phyloP scores from a whole-genome alignment of 2,329 filamentous ascomycete species.

The Mycosphaerella arachidis region DNA sequence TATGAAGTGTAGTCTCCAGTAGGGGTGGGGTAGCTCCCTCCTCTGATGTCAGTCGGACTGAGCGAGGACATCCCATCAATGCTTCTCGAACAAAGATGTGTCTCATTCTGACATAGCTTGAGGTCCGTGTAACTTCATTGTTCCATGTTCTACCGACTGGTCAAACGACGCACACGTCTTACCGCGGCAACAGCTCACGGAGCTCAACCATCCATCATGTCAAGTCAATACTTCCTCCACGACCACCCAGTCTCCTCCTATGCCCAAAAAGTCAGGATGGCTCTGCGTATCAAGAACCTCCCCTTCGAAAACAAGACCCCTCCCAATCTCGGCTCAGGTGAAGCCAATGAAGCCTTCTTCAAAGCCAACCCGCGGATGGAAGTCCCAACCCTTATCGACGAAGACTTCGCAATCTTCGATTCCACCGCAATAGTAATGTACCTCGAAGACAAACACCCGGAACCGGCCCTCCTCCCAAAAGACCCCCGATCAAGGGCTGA shows the following conservation, averaged over 20 bases:
- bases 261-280: conserved; percentile 38
- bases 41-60: not conserved
- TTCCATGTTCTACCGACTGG: too few relatives aligned
- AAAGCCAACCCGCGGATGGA: conserved; percentile 34
- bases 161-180: not conserved
- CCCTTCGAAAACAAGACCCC: conserved; percentile 33
- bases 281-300: conserved; percentile 34
- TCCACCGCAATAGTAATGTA: conserved; percentile 32
- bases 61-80: not conserved
- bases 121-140: too few relatives aligned
- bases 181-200: not conserved
- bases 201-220: not conserved
- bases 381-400: conserved; percentile 32
- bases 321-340: conserved; percentile 33
- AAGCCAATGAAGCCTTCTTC: conserved; percentile 27
- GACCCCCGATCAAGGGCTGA: conserved; percentile 19
- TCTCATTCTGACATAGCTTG: not conserved
- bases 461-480: conserved; percentile 20
- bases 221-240: conserved; percentile 24
- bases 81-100: not conserved
- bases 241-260: conserved; percentile 34
- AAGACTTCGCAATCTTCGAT: conserved; percentile 31
- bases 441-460: conserved; percentile 28
- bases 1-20: not conserved
- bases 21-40: not conserved